Evolutionary conservation across 768 basidiomycete genomes (phyloP).

Genomic region (Leccinum barrowsii): DNA sequence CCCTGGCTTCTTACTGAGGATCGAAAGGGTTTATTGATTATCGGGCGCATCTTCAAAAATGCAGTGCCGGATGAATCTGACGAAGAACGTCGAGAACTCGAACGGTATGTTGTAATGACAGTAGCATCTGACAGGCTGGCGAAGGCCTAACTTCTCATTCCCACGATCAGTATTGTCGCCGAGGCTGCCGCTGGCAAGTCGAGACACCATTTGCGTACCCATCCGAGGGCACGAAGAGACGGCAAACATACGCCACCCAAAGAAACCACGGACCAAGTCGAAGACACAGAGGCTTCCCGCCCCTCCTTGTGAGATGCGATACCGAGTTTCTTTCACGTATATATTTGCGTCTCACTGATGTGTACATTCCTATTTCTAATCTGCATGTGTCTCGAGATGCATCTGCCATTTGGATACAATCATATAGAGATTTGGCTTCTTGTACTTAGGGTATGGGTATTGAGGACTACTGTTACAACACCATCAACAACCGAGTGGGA

Average conservation of each 20-base stretch:
- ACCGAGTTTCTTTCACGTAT: constrained; percentile 10
- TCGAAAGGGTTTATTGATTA: constrained; percentile 74
- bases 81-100: constrained; percentile 90
- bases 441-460: constrained; percentile 10
- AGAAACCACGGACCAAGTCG: constrained; percentile 28
- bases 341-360: constrained; percentile 15
- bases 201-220: constrained; percentile 44
- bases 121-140: neutral
- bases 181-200: constrained; percentile 76
- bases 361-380: constrained; percentile 19
- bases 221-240: constrained; percentile 27
- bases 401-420: constrained; percentile 15
- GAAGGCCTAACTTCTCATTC: constrained; percentile 3
- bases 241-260: constrained; percentile 39
- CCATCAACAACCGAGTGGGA: neutral
- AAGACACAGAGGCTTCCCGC: constrained; percentile 14
- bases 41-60: constrained; percentile 87
- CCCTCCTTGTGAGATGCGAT: constrained; percentile 12
- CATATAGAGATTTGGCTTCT: constrained; percentile 5
- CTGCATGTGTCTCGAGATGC: constrained; percentile 11
- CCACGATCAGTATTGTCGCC: constrained; percentile 66
- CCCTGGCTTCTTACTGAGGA: neutral
- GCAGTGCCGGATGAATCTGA: constrained; percentile 87
- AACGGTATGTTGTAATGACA: constrained; percentile 55
- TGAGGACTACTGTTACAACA: constrained; percentile 16